Base-by-base conservation (phyloP, 2,329 filamentous ascomycete species). In the Hawksworthiomyces lignivorus region DNA sequence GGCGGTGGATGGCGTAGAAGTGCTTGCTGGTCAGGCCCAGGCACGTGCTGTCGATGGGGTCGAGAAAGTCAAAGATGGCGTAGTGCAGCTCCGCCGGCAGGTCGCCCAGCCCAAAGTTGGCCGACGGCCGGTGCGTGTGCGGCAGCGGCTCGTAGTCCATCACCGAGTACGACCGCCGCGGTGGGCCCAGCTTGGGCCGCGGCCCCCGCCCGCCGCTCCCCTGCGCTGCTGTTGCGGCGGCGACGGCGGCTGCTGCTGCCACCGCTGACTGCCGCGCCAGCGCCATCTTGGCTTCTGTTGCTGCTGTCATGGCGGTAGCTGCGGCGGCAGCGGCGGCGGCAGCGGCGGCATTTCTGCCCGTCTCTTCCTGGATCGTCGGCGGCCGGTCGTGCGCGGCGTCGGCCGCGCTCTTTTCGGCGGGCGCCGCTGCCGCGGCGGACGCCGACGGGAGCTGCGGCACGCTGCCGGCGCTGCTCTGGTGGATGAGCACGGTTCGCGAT, bases 1-100 rank as follows among this genome's bases (percentile, higher is more conserved):
- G 68, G 20, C 68, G 65, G 58, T 78, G 75, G 51, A 81, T 74
- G 26, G 64, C 60, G 57, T 82, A 81, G 49, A 79, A 69, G 54
- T 72, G 67, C 32, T 65, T 66, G 62, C 69, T 75, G 28, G 75
- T 70, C 39, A 82, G 67, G 12, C 75, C 77, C 29, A 82, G 62
- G 54, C 76, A 80, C 29, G 72, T 74, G 53, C 75, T 74, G 59
- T 82, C 77, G 48, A 82, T 79, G 36, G 74, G 73, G 59, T 82
- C 77, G 44, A 82, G 70, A 49, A 73, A 72, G 56, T 78, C 75
- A 52, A 80, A 77, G 48, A 82, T 67, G 47, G 68, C 62, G 48
- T 72, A 77, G 57, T 80, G 76, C 10, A 82, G 62, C 58, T 82
- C 77, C 1, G 69, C 58, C 12, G 77, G 77, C 3, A 82, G 65